These are phyloP conservation scores for Pilatotrama ljubarskyi DNA, from an alignment of 768 basidiomycete genomes.

Conservation along the genomic window DNA sequence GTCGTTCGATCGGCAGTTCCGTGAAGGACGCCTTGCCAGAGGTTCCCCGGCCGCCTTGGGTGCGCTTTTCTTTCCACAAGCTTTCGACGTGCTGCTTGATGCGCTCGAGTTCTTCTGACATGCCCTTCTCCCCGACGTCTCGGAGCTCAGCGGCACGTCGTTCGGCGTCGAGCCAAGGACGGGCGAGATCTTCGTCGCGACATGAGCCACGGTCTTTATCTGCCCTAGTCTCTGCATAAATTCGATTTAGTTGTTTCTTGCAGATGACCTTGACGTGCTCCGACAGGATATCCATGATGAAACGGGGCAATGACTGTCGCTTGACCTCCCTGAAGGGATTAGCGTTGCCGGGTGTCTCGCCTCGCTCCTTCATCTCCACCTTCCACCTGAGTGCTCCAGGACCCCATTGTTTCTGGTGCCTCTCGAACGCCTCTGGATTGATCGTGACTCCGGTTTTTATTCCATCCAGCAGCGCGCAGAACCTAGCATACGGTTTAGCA, in stretches of 20 bases:
- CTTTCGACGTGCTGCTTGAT: conserved; percentile 44
- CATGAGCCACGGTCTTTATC: not conserved
- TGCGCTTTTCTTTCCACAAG: not conserved
- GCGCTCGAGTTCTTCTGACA: conserved; percentile 36
- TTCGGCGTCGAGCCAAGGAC: conserved; percentile 41
- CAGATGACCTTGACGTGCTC: conserved; percentile 30
- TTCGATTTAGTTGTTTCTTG: conserved; percentile 23
- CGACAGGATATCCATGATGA: conserved; percentile 48
- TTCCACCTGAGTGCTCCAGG: conserved; percentile 34
- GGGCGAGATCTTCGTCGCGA: conserved; percentile 31
- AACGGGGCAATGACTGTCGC: conserved; percentile 24
- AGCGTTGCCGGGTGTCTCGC: not conserved
- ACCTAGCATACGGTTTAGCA: conserved; percentile 33
- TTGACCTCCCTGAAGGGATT: conserved; percentile 25
- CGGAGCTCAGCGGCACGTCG: conserved; percentile 20
- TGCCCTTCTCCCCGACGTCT: conserved; percentile 9
- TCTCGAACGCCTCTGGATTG: conserved; percentile 30
- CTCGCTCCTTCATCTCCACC: not conserved
- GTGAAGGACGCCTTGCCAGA: conserved; percentile 34
- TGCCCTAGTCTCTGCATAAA: conserved; percentile 33
- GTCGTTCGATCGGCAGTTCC: conserved; percentile 39
- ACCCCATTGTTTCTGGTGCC: conserved; percentile 32
- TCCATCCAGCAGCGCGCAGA: conserved; percentile 57
- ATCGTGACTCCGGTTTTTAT: conserved; percentile 59
- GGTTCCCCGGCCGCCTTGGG: no score